Percentiles rank a stretch among this genome's conserved stretches.
Conservation (phyloP, 2,329 filamentous ascomycete species). For the Aspergillus fumigatiaffinis region DNA sequence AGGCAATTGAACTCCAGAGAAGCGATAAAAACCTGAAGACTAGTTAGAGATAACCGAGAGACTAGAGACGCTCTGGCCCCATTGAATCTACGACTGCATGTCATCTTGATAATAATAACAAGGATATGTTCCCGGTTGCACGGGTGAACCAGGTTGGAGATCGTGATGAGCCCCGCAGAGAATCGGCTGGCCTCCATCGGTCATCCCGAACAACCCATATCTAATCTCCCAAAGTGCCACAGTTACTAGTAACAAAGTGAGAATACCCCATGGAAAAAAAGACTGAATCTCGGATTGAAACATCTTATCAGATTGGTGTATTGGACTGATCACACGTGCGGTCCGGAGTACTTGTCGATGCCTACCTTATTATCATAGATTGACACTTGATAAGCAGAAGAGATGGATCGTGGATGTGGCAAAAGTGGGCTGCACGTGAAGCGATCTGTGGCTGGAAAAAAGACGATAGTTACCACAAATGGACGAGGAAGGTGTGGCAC, state of each 20-base stretch:
- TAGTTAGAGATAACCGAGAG: neutral
- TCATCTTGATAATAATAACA: neutral
- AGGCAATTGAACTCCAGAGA: neutral
- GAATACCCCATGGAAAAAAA: neutral
- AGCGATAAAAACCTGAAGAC: neutral
- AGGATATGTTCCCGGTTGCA: neutral
- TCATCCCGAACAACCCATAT: neutral
- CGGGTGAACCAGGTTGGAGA: neutral
- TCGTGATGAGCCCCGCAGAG: neutral
- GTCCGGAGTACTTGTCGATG: neutral
- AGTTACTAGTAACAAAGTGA: neutral
- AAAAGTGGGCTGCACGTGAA: neutral
- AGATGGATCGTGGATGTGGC: neutral
- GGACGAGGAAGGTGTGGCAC: conserved; percentile 12
- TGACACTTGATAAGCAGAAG: neutral
- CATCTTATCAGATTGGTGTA: neutral
- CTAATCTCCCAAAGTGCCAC: neutral
- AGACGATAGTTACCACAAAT: conserved; percentile 19
- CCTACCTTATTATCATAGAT: too few relatives aligned
- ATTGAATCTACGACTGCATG: neutral
- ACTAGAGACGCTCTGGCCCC: neutral
- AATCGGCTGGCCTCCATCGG: neutral
- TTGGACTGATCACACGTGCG: neutral
- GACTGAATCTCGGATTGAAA: neutral
- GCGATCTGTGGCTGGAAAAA: conserved; percentile 9